Base-by-base conservation (phyloP, 108 stramenopile genomes). In the Schizochytrium sp. region DNA sequence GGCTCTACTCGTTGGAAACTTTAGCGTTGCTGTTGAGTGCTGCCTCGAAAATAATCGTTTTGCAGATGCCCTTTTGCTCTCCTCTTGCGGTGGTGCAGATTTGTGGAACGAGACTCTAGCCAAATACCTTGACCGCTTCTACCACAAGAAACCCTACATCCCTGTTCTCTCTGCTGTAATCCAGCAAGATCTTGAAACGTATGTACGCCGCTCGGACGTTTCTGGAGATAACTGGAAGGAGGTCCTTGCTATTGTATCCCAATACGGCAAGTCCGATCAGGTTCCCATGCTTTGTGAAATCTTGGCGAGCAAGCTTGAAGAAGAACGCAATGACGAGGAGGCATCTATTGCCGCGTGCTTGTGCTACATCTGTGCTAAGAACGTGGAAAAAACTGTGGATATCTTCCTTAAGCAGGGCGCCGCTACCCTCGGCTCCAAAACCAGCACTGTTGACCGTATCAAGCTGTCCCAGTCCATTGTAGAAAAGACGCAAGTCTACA, bases 301-400 rank as follows among this genome's bases (percentile, higher is more conserved):
- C 1, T 93, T 99, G 46, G 98, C 97, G 58, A 94, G 95, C 57
- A 89, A 94, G 49, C 94, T 99, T 46, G 96, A 97, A 90, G 90
- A 73, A 38, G 93, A 93, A 61, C 56, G 61, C 3, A 94, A 96
- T 4, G 97, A 98, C 89, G 55, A 89, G 44, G 89, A 88, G 38
- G 93, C 91, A 59, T 88, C 90, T 13, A 83, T 83, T 40, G 76
- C 76, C 89, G 98, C 98, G 4, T 95, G 95, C 46, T 93, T 98
- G 4, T 98, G 97, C 87, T 98, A 95, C 95, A 96, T 99, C 95
- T 99, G 98, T 88, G 95, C 97, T 12, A 91, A 97, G 90, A 97
- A 96, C 90, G 93, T 98, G 55, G 93, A 92, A 40, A 93, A 95
- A 89, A 94, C 97, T 19, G 95, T 96, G 2, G 90, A 91, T 60